Base-by-base conservation (phyloP, 352 stramenopile genomes). In the Achlya hypogyna region DNA sequence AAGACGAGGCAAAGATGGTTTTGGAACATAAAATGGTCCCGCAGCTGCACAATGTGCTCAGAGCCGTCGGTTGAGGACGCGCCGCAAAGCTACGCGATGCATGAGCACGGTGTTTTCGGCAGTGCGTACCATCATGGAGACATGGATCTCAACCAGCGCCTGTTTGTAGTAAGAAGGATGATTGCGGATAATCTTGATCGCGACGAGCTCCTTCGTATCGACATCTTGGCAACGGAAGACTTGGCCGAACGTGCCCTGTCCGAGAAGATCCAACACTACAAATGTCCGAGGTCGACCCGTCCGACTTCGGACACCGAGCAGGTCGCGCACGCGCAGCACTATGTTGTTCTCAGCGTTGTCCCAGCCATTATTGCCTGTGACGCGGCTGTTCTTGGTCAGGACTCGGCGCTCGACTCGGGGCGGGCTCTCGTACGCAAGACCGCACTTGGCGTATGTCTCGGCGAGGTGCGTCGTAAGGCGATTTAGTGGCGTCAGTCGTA, bases 201-300 rank as follows among this genome's bases (percentile, higher is more conserved):
- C 86, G 4, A 96, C 84, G 31, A 93, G 77, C 32, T 72, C 59
- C 22, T 87, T 73, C 2, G 74, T 84, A 49, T 78, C 62, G 5
- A 69, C 69, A 40, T 89, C 74, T 53, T 86, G 68, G 63, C 88
- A 96, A 42, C 84, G 71, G 63, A 97, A 96, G 18, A 97, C 91
- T 82, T 98, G 92, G 18, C 91, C 92, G 75, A 98, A 98, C 8
- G 89, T 96, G 5, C 92, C 92, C 76, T 96, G 96, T 9, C 92
- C 92, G 69, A 98, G 95, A 62, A 83, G 71, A 71, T 98, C 88
- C 59, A 97, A 84, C 52, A 98, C 83, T 32, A 89, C 71, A 73
- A 98, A 99, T 76, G 75, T 31, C 67, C 22, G 28, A 8, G n/a
- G 1, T 6, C 40, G 16, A 29, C 31, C 59, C n/a, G 22, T 42